A percentile compares a stretch with the other conserved stretches of the same genome.
Conservation (phyloP, 2,329 filamentous ascomycete genomes). For the Penicillium sp. region DNA sequence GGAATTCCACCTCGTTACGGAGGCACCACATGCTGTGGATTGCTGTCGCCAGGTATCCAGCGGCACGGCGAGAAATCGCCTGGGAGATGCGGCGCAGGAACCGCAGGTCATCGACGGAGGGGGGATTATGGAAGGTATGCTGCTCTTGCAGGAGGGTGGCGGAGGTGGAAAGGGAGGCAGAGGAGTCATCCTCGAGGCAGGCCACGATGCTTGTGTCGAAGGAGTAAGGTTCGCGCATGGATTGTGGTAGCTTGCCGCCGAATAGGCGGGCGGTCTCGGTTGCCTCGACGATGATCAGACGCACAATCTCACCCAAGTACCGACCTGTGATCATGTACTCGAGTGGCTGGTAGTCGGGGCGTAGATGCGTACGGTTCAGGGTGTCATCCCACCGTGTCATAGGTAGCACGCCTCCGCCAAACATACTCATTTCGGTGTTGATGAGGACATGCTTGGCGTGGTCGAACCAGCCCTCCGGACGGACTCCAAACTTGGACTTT, state of each 20-base stretch:
- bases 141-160: slow-evolving; percentile 50
- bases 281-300: slow-evolving; percentile 60
- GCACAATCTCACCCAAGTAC: slow-evolving; percentile 63
- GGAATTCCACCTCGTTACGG: slow-evolving; percentile 50
- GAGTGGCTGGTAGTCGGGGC: slow-evolving; percentile 63
- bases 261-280: slow-evolving; percentile 57
- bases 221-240: slow-evolving; percentile 56
- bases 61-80: slow-evolving; percentile 58
- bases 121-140: slow-evolving; percentile 49
- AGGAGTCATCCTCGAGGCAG: slow-evolving; percentile 52
- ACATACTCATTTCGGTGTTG: slow-evolving; percentile 67
- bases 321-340: slow-evolving; percentile 64
- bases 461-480: slow-evolving; percentile 55
- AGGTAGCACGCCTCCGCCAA: slow-evolving; percentile 56
- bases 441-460: slow-evolving; percentile 61
- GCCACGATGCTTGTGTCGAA: slow-evolving; percentile 60
- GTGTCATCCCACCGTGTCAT: slow-evolving; percentile 61
- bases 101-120: slow-evolving; percentile 50
- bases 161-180: slow-evolving; percentile 37
- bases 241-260: slow-evolving; percentile 55
- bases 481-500: slow-evolving; percentile 54
- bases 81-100: slow-evolving; percentile 56
- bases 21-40: slow-evolving; percentile 62
- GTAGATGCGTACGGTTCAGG: slow-evolving; percentile 56
- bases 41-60: slow-evolving; percentile 61